phyloP scores from a whole-genome alignment of 176 grass and related monocot genomes.

The Cenchrus americanus region DNA sequence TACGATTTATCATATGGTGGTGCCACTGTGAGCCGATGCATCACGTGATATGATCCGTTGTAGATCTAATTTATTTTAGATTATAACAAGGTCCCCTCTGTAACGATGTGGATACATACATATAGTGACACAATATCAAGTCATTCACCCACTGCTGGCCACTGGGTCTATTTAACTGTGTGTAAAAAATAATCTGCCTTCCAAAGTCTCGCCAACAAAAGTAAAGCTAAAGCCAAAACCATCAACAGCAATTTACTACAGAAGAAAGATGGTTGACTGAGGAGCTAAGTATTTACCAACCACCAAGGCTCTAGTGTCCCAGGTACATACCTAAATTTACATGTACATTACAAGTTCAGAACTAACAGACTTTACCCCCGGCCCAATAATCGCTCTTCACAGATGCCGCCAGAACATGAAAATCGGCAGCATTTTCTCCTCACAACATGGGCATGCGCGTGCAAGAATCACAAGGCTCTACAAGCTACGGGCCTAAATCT shows the following conservation, averaged over 20 bases:
- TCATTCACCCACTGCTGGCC: background rate
- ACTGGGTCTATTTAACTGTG: background rate
- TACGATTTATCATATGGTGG: background rate
- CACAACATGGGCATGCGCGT: background rate
- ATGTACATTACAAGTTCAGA: background rate
- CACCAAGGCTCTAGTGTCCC: background rate
- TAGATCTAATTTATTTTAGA: background rate
- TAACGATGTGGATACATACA: background rate
- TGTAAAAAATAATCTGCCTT: background rate
- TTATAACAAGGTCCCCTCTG: background rate
- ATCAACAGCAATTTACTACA: background rate
- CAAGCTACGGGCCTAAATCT: conserved; percentile 20
- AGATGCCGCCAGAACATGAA: conserved; percentile 36
- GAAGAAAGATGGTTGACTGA: background rate
- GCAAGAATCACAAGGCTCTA: conserved; percentile 3
- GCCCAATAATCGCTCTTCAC: background rate
- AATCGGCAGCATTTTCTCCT: conserved; percentile 36
- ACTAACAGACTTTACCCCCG: background rate
- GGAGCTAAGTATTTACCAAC: background rate
- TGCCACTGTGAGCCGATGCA: background rate
- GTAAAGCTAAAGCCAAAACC: background rate
- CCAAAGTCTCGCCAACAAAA: background rate
- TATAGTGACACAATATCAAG: background rate
- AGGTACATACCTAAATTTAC: background rate
- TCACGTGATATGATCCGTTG: background rate